Base-by-base conservation (phyloP, 2,329 filamentous ascomycete genomes). In the Penicillium sp. region DNA sequence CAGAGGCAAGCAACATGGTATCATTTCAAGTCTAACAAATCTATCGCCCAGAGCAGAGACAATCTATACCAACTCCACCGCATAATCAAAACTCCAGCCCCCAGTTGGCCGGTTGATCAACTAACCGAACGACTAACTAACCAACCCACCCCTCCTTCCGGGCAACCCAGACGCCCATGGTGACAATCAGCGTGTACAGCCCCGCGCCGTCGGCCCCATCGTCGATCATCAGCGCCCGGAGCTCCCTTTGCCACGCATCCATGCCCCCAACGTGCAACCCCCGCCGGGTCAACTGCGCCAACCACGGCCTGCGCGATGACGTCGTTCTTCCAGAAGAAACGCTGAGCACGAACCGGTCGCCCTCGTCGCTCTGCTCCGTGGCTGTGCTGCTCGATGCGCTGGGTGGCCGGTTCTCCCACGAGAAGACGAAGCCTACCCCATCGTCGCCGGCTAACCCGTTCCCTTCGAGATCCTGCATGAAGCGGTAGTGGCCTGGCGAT, bases 131-230 rank as follows among this genome's bases (percentile, higher is more conserved):
- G 53, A 47, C 26, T 29, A 26, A 26, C 26, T 26, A 26, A 26
- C 4, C 26, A 26, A 70, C 47, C 74, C 73, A 76, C 0, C 70
- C 69, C 60, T 74, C 69, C 46, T 68, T 59, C 59, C 67, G 64
- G 19, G 70, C 70, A 53, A 76, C 67, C 63, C 71, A 71, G 2
- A 72, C 65, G 30, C 75, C 71, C 62, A 76, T 47, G 38, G 73
- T 69, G 58, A 78, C 64, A 55, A 75, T 64, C 9, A 70, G 56
- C 19, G 73, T 73, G 64, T 74, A 69, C 48, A 78, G 44, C 66
- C 58, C 66, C 30, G 59, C 63, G 17, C 73, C 35, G 4, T 26
- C 52, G 1, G 13, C 26, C 23, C 48, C 48, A 50, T 30, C 63
- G 15, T 60, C 58, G 67, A 56, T 54, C 69, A 70, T 21, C 61